A percentile compares a stretch with the other conserved stretches of the same genome.
Evolutionary conservation across 1,284 basidiomycete species (phyloP).

Genomic region (Phellopilus nigrolimitatus): DNA sequence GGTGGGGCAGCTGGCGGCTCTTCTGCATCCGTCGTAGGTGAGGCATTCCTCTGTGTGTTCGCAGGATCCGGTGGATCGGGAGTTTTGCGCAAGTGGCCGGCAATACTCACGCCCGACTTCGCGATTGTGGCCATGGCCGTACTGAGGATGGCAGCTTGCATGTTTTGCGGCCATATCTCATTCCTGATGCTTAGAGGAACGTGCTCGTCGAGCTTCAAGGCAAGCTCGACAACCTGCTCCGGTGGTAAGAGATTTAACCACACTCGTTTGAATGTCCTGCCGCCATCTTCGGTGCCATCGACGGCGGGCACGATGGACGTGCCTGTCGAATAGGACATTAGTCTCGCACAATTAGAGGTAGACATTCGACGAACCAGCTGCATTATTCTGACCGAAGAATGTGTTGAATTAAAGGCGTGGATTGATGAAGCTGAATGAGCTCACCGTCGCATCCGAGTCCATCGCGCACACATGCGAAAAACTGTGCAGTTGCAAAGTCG

Average conservation of each 20-base stretch:
- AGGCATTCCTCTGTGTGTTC: background rate
- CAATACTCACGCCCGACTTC: background rate
- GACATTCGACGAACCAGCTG: background rate
- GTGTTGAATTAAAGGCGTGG: background rate
- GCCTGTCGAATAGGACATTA: too few relatives aligned
- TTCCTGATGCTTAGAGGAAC: background rate
- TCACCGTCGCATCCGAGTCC: conserved; percentile 9
- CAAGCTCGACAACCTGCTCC: conserved; percentile 15
- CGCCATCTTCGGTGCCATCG: too few relatives aligned
- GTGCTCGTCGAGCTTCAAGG: conserved; percentile 16
- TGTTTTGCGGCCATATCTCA: conserved; percentile 16
- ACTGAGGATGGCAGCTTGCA: conserved; percentile 13
- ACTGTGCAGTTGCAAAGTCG: too few relatives aligned
- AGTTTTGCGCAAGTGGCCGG: background rate
- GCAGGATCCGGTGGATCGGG: background rate
- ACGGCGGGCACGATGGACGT: background rate
- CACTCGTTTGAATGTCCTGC: conserved; percentile 9
- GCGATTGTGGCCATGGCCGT: conserved; percentile 14
- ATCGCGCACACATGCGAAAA: too few relatives aligned
- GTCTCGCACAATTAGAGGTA: too few relatives aligned
- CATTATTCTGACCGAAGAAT: background rate
- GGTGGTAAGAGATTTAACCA: conserved; percentile 15
- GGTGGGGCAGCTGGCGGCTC: background rate
- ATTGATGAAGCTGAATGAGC: background rate
- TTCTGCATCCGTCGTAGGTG: background rate